Base-by-base conservation (phyloP, 495 filamentous ascomycete species). In the Aspergillus homomorphus region DNA sequence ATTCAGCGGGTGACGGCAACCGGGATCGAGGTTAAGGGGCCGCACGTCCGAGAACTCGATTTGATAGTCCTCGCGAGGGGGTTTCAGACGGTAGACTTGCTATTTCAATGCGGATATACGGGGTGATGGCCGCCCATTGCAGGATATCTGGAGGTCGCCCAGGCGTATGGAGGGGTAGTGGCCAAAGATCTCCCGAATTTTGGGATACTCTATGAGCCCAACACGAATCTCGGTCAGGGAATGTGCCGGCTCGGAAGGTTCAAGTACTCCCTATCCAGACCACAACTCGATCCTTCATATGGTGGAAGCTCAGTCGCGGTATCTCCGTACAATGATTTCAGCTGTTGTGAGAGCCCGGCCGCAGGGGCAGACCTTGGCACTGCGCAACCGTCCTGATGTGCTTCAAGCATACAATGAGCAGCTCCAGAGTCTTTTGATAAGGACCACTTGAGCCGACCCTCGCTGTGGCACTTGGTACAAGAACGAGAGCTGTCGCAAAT, bases 391-490 rank as follows among this genome's bases (percentile, higher is more conserved):
- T 33, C 42, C 59, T 10, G 61, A 65, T 0, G 68, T 62, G 8
- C 53, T 81, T 18, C 59, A 73, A 19, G 66, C 56, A 19, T 84
- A 74, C 63, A 82, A 85, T 55, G 63, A 72, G 5, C 55, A 68
- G 18, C 62, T 85, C 3, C 82, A 86, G 57, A 59, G 59, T 0
- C 51, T 62, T 7, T 67, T 85, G n/a, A 46, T 64, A 20, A 64
- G 62, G 23, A 75, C 67, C 18, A 73, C 68, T 45, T 86, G 81
- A 56, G 81, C 80, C 15, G 80, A 86, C 56, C 75, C 76, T 1
- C 75, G 74, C 26, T 85, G 82, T 63, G 73, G 69, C n/a, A 75
- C 68, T 19, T 85, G 82, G 81, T 85, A 84, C 62, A 84, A 84
- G 69, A 75, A 69, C 41, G 71, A 76, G 57, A 75, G 33, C 55